These are phyloP conservation scores for Basipetospora chlamydospora DNA, from an alignment of 2,329 filamentous ascomycete species.

Conservation along the genomic window DNA sequence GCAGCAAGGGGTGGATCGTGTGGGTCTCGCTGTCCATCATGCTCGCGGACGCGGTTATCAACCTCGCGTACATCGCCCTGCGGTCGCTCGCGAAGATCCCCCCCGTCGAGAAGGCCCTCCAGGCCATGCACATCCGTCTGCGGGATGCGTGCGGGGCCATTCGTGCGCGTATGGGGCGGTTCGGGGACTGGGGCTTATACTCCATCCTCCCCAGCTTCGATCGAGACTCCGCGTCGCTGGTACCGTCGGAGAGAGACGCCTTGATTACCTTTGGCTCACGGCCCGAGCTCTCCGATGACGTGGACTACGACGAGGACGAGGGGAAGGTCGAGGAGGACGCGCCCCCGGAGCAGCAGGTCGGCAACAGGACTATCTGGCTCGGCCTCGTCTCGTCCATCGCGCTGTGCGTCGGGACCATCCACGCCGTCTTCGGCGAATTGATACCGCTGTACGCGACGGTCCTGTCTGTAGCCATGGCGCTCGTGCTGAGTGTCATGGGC, in stretches of 20 bases:
- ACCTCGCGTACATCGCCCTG: slow-evolving; percentile 62
- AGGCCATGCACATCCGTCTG: neutral
- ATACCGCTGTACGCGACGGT: slow-evolving; percentile 67
- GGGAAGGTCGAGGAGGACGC: slow-evolving; percentile 47
- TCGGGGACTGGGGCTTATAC: no score
- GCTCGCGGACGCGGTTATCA: slow-evolving; percentile 85
- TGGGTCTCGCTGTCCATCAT: slow-evolving; percentile 95
- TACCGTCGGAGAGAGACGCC: neutral
- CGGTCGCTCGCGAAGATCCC: slow-evolving; percentile 31
- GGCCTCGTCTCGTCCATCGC: slow-evolving; percentile 62
- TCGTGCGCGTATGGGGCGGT: no score
- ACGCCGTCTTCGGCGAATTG: slow-evolving; percentile 67
- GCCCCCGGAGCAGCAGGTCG: slow-evolving; percentile 68
- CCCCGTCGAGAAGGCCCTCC: neutral
- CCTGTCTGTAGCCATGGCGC: slow-evolving; percentile 69
- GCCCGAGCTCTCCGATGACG: slow-evolving; percentile 5
- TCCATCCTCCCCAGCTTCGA: neutral
- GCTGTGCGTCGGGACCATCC: slow-evolving; percentile 70
- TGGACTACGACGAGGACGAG: slow-evolving; percentile 12
- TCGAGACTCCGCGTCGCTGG: neutral
- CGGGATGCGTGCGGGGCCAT: no score
- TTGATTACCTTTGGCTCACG: neutral
- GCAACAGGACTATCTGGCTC: slow-evolving; percentile 53
- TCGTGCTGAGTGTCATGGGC: slow-evolving; percentile 63
- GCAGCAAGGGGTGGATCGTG: slow-evolving; percentile 97